Base-by-base conservation (phyloP, 768 basidiomycete genomes). In the Leucocoprinus birnbaumii region DNA sequence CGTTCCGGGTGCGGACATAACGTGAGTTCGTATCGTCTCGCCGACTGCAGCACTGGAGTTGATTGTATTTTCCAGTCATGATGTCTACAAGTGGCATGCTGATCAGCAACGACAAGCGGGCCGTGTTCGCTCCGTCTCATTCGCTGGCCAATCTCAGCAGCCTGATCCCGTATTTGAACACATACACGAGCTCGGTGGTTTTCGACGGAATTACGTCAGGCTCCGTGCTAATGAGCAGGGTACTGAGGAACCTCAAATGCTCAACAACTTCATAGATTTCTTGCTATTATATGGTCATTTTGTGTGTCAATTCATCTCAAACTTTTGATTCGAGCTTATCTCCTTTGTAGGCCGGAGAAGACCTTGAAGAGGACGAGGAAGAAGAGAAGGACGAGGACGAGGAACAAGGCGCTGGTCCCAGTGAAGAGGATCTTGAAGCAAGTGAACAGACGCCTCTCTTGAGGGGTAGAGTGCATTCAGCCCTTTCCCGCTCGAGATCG, bases 231-330 rank as follows among this genome's bases (percentile, higher is more conserved):
- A 79, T 46, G 87, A 88, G 58, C 82, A 86, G 56, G 84, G 84
- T 8, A 64, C 69, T 19, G 82, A 80, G 40, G 86, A 87, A 57
- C 85, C 78, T 3, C 78, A 70, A 13, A 82, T 83, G 46, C 75
- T 93, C 26, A 87, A 87, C 63, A 95, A 91, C 65, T 95, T 96
- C 58, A 89, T 98, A 57, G 94, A 98, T 63, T 99, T 99, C 69
- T 72, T 99, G 43, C 89, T 89, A 63, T 77, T 98, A 22, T 99
- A 92, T 64, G 97, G 97, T 3, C 96, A 98, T 68, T 98, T 97
- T 65, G 96, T 95, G 65, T 73, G 94, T 76, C 26, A 49, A 44
- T 9, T n/a, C n/a, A n/a, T n/a, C n/a, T n/a, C n/a, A n/a, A n/a
- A n/a, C n/a, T n/a, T n/a, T n/a, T 43, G 22, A 38, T 9, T 1